A percentile compares a stretch with the other conserved stretches of the same genome.
phyloP scores from a whole-genome alignment of 345 rosid genomes.

The Limnanthes douglasii region DNA sequence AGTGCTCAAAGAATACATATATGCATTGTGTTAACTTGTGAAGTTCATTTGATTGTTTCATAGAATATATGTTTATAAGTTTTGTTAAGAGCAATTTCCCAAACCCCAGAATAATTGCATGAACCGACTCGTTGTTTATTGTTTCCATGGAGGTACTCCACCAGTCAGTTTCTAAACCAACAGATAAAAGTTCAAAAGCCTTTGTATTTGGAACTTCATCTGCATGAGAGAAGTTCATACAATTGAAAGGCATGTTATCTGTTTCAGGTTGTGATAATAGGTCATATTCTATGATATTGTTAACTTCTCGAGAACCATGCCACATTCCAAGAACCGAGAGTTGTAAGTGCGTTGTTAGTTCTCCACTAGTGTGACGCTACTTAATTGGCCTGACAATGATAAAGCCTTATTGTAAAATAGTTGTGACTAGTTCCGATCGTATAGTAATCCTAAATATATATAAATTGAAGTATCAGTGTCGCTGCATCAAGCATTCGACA shows the following conservation, averaged over 20 bases:
- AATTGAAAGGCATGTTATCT: conserved; percentile 19
- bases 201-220: conserved; percentile 27
- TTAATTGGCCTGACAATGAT: no score
- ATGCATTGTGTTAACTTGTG: conserved; percentile 78
- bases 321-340: conserved; percentile 80
- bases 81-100: conserved; percentile 62
- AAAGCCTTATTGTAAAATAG: no score
- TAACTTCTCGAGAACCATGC: conserved; percentile 74
- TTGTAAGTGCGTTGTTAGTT: conserved; percentile 52
- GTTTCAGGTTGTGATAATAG: conserved; percentile 19
- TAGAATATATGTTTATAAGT: conserved; percentile 60
- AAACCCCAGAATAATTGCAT: conserved; percentile 75
- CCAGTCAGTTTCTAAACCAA: conserved; percentile 39
- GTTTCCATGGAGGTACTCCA: conserved; percentile 24
- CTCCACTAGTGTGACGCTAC: conserved; percentile 57
- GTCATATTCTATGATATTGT: conserved; percentile 32
- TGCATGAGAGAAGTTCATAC: conserved; percentile 25
- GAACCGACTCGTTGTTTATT: conserved; percentile 59
- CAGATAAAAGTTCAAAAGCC: conserved; percentile 46
- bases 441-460: no score
- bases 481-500: no score
- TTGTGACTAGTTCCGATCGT: no score
- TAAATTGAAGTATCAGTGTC: no score
- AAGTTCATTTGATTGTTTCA: conserved; percentile 55
- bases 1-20: conserved; percentile 90